Conservation (phyloP, 2,329 filamentous ascomycete species). For the Aspergillus vadensis region DNA sequence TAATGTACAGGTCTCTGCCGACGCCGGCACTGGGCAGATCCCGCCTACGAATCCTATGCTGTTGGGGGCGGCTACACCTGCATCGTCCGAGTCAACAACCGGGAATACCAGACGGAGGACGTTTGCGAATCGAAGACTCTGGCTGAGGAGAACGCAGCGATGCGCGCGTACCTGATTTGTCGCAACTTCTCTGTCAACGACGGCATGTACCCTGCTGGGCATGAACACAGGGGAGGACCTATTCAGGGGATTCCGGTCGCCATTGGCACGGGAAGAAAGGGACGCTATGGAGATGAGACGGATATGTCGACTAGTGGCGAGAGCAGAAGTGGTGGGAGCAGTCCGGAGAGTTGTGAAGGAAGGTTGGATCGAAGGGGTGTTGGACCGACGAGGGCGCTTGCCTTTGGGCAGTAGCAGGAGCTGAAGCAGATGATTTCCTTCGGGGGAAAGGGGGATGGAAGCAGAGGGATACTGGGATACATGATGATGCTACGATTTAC, state of each 20-base stretch:
- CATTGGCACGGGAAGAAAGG: slow-evolving; percentile 61
- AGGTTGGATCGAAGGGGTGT: slow-evolving; percentile 22
- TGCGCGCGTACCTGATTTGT: slow-evolving; percentile 96
- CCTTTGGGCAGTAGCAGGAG: slow-evolving; percentile 22
- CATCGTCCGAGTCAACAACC: slow-evolving; percentile 91
- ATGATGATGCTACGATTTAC: slow-evolving; percentile 32
- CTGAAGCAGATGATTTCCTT: no score
- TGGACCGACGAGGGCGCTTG: slow-evolving; percentile 28
- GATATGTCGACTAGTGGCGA: slow-evolving; percentile 45
- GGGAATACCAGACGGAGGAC: slow-evolving; percentile 90
- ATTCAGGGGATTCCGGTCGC: slow-evolving; percentile 65
- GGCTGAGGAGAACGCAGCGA: slow-evolving; percentile 90
- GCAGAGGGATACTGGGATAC: background rate
- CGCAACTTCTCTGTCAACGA: slow-evolving; percentile 97
- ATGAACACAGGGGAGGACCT: slow-evolving; percentile 45
- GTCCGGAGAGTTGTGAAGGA: slow-evolving; percentile 46
- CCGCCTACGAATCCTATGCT: slow-evolving; percentile 80
- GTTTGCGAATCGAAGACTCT: slow-evolving; percentile 79
- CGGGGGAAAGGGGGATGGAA: background rate
- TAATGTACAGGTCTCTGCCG: slow-evolving; percentile 76
- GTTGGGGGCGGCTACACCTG: slow-evolving; percentile 78
- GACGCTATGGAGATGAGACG: slow-evolving; percentile 52
- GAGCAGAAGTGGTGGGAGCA: slow-evolving; percentile 58
- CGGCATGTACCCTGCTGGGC: slow-evolving; percentile 72
- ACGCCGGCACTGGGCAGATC: slow-evolving; percentile 90